Percentiles rank a stretch among this genome's conserved stretches.
phyloP scores from a whole-genome alignment of 192 early-diverging fungal genomes.

The Podochytrium sp. region DNA sequence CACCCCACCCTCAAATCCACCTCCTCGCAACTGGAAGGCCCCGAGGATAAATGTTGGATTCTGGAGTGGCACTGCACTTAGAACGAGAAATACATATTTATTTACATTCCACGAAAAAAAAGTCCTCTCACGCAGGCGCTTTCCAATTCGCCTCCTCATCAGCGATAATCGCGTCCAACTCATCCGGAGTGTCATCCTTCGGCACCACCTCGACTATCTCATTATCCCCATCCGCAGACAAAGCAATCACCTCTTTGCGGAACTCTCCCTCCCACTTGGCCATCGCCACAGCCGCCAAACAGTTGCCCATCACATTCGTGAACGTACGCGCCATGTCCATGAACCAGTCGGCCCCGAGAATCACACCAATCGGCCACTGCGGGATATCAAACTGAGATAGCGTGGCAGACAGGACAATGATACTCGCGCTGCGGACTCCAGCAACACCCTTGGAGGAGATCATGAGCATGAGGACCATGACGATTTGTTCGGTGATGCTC shows the following conservation, averaged over 20 bases:
- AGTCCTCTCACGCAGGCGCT: too few relatives aligned
- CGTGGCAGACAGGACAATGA: slow-evolving; percentile 64
- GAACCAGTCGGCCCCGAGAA: slow-evolving; percentile 76
- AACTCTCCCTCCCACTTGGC: slow-evolving; percentile 71
- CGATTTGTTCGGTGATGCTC: slow-evolving; percentile 60
- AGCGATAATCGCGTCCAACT: too few relatives aligned
- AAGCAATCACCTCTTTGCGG: slow-evolving; percentile 42
- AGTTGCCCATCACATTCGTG: slow-evolving; percentile 72
- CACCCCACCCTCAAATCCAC: too few relatives aligned
- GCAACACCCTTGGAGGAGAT: slow-evolving; percentile 66
- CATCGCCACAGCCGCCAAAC: slow-evolving; percentile 66
- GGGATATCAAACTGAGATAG: slow-evolving; percentile 62
- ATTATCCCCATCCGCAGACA: too few relatives aligned
- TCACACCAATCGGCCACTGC: slow-evolving; percentile 57
- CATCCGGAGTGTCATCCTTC: too few relatives aligned
- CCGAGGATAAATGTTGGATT: too few relatives aligned
- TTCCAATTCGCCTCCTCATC: too few relatives aligned
- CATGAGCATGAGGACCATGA: slow-evolving; percentile 70
- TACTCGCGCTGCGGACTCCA: slow-evolving; percentile 59
- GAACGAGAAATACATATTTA: too few relatives aligned
- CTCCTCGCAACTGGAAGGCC: too few relatives aligned
- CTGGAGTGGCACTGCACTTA: too few relatives aligned
- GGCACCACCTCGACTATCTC: too few relatives aligned
- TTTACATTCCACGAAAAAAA: too few relatives aligned
- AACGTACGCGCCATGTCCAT: slow-evolving; percentile 80